A percentile compares a stretch with the other conserved stretches of the same genome.
Evolutionary conservation across 306 rosid species (phyloP).

Genomic region (Arachis hypogaea): DNA sequence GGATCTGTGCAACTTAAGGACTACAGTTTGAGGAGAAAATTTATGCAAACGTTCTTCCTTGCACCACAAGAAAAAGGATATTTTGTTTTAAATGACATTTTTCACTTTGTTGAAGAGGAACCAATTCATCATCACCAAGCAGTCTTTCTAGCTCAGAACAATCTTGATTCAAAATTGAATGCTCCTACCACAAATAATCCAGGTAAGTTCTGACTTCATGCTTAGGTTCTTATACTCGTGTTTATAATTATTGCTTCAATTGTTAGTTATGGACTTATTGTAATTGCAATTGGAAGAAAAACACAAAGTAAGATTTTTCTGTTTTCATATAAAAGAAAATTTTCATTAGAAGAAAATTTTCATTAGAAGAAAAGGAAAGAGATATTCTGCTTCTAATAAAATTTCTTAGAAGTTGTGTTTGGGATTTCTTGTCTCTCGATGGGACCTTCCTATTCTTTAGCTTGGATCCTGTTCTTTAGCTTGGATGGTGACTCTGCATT

Average conservation of each 20-base stretch:
- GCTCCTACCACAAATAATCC: slow-evolving; percentile 55
- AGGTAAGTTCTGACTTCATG: slow-evolving; percentile 48
- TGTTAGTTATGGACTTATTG: background rate
- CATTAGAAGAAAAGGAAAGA: background rate
- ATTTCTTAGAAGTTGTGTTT: background rate
- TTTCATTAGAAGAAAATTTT: background rate
- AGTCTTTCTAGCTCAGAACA: slow-evolving; percentile 63
- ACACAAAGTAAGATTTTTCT: background rate
- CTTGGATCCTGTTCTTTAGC: slow-evolving; percentile 7
- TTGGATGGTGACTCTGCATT: slow-evolving; percentile 5
- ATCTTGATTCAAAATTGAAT: slow-evolving; percentile 55
- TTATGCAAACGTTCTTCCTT: slow-evolving; percentile 83
- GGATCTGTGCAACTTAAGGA: slow-evolving; percentile 73
- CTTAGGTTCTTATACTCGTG: slow-evolving; percentile 2
- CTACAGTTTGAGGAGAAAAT: slow-evolving; percentile 64
- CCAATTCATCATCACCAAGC: slow-evolving; percentile 65
- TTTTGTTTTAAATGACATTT: slow-evolving; percentile 79
- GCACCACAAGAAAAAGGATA: slow-evolving; percentile 91
- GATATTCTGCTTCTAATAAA: background rate
- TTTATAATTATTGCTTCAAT: slow-evolving; percentile 5
- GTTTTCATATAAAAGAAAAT: too few relatives aligned
- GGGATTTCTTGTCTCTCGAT: background rate
- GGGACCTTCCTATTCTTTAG: slow-evolving; percentile 8
- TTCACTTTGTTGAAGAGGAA: slow-evolving; percentile 80
- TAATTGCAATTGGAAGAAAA: background rate